Evolutionary conservation across 2,329 filamentous ascomycete species (phyloP).

Genomic region (Helminthosporium solani): DNA sequence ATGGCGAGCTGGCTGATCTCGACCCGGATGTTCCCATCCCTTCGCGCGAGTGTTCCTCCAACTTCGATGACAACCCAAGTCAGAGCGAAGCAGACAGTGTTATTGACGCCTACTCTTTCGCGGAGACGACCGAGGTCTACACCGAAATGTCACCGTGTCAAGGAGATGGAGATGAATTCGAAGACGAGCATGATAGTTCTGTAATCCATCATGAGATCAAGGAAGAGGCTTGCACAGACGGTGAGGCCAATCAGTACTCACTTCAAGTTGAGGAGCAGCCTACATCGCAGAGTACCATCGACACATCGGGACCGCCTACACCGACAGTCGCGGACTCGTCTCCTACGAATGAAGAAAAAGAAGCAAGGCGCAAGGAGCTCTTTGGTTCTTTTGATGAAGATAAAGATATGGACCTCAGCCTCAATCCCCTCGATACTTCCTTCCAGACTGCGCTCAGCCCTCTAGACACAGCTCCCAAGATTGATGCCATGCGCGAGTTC

Average conservation of each 20-base stretch:
- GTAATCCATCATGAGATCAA: constrained; percentile 56
- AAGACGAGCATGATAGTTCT: constrained; percentile 45
- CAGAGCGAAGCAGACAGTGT: constrained; percentile 55
- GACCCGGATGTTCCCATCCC: constrained; percentile 91
- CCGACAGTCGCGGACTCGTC: constrained; percentile 41
- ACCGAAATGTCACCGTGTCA: constrained; percentile 42
- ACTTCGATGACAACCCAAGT: constrained; percentile 60
- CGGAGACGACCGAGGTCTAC: constrained; percentile 60
- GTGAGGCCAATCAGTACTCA: constrained; percentile 61
- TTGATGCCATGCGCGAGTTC: constrained; percentile 43
- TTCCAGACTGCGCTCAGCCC: constrained; percentile 32
- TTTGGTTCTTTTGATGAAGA: constrained; percentile 53
- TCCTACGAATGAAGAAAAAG: constrained; percentile 31
- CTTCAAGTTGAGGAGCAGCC: constrained; percentile 42
- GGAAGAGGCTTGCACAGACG: constrained; percentile 37
- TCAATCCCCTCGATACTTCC: constrained; percentile 56
- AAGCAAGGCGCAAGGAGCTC: constrained; percentile 43
- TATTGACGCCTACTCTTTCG: constrained; percentile 64
- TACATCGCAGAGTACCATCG: constrained; percentile 37
- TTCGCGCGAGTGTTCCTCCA: constrained; percentile 70
- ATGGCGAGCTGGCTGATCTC: constrained; percentile 55
- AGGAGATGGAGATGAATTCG: constrained; percentile 27
- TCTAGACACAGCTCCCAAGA: constrained; percentile 37
- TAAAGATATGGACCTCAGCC: constrained; percentile 56
- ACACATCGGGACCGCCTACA: constrained; percentile 49